A percentile compares a stretch with the other conserved stretches of the same genome.
Conservation (phyloP, 805 yeast genomes). For the Ogataea naganishii region DNA sequence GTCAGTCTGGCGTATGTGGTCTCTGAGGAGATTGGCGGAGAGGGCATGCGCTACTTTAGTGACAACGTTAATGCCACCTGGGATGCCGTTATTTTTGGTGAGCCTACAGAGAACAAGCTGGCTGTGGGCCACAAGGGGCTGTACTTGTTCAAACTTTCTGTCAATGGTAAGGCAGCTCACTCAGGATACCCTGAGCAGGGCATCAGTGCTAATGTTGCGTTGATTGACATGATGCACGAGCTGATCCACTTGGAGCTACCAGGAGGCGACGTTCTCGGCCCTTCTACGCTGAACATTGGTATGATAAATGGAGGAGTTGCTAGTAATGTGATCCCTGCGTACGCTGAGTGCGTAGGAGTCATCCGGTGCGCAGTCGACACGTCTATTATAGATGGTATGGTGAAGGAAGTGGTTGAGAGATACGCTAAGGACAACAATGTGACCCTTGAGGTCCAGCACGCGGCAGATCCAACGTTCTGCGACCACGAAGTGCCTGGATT, state of each 20-base stretch:
- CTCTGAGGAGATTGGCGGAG: constrained; percentile 64
- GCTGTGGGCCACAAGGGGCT: constrained; percentile 68
- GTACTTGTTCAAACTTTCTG: constrained; percentile 30
- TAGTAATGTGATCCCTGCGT: constrained; percentile 55
- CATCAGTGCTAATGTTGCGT: constrained; percentile 47
- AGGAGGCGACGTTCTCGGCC: constrained; percentile 42
- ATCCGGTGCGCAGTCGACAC: constrained; percentile 47
- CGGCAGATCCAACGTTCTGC: constrained; percentile 33
- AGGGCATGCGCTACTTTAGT: constrained; percentile 47
- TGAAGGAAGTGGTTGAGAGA: constrained; percentile 24
- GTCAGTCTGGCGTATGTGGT: constrained; percentile 52
- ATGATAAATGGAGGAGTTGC: constrained; percentile 54
- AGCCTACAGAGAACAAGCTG: constrained; percentile 62
- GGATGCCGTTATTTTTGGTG: constrained; percentile 63
- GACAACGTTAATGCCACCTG: constrained; percentile 33
- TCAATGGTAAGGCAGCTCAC: constrained; percentile 54
- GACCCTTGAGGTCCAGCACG: constrained; percentile 7
- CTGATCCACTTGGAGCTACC: constrained; percentile 40
- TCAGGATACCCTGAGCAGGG: constrained; percentile 69
- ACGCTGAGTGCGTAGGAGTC: constrained; percentile 38
- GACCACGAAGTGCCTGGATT: constrained; percentile 62
- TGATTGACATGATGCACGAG: constrained; percentile 41
- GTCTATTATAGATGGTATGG: constrained; percentile 25
- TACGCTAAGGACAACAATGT: constrained; percentile 16
- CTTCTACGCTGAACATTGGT: constrained; percentile 57